phyloP scores from a whole-genome alignment of 129 eudicot genomes.

The Arctium minus region DNA sequence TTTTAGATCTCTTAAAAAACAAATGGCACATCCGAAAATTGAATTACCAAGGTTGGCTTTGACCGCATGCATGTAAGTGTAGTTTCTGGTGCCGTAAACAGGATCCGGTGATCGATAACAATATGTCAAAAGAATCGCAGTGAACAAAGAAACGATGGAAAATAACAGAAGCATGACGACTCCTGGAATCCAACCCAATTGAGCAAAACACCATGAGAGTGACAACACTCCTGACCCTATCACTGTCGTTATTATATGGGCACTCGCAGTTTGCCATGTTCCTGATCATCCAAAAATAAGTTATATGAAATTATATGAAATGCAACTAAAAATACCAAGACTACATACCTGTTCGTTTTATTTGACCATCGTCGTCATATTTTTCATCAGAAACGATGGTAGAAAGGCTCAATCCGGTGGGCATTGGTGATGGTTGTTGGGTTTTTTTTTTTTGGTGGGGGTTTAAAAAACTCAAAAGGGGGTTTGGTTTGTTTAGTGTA shows the following conservation, averaged over 20 bases:
- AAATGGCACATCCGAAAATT: too few species aligned
- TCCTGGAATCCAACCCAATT: slow-evolving; percentile 62
- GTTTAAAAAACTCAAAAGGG: neutral
- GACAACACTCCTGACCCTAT: slow-evolving; percentile 71
- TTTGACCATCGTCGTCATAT: slow-evolving; percentile 7
- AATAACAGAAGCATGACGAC: slow-evolving; percentile 33
- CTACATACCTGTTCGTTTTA: slow-evolving; percentile 3
- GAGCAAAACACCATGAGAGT: slow-evolving; percentile 61
- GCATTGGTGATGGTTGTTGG: slow-evolving; percentile 1
- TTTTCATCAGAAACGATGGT: neutral
- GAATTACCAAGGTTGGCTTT: slow-evolving; percentile 40
- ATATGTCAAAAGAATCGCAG: slow-evolving; percentile 44
- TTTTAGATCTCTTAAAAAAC: too few species aligned
- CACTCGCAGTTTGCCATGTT: slow-evolving; percentile 42
- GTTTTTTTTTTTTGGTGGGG: too few species aligned
- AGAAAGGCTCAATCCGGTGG: neutral
- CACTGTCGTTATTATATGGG: slow-evolving; percentile 55
- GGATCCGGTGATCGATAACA: slow-evolving; percentile 45
- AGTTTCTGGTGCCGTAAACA: slow-evolving; percentile 38
- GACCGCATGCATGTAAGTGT: slow-evolving; percentile 51
- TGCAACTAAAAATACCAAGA: neutral
- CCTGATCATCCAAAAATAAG: slow-evolving; percentile 1
- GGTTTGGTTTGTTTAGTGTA: neutral
- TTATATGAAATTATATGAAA: neutral
- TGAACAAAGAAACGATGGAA: slow-evolving; percentile 33